Base-by-base conservation (phyloP, 139 green algal genomes). In the Deuterostichococcus epilithicus region DNA sequence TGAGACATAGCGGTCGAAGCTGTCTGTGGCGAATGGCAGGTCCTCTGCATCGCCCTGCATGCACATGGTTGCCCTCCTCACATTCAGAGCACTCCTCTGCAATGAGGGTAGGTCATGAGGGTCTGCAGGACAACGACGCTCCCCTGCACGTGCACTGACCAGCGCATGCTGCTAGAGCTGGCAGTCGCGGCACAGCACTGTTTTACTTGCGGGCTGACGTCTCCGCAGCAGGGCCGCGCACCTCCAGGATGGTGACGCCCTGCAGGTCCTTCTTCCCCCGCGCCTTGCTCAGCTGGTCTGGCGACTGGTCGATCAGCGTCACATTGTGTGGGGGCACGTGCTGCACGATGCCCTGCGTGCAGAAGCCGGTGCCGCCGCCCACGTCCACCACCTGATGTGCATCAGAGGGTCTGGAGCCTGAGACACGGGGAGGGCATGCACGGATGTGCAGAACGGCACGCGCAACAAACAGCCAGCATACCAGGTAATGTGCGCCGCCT, bases 211-310 rank as follows among this genome's bases (percentile, higher is more conserved):
- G 13, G 45, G 15, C 45, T 60, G 45, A 60, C 45, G 1, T 44
- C 45, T 76, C 33, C 44, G 52, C 1, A 15, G n/a, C 39, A 23
- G 26, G 10, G 8, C 18, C 20, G 1, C 73, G 1, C 39, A 93
- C 90, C 85, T 98, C 94, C 36, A 96, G 26, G 65, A 98, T 96
- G n/a, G 90, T 98, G 65, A 96, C 86, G 0, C 88, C 89, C 76
- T 96, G 79, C 38, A 98, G 88, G n/a, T 90, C 86, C 1, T 85
- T 72, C 89, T 98, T 98, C 2, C 79, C 76, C 60, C 83, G 88
- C 2, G 94, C 94, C 85, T 98, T 98, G 26, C 79, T 90, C 60
- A 98, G 88, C 86, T 98, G 94, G 77, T 98, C 91, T 0, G 95
- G 94, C 1, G 88, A 97, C 83, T 98, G 94, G 81, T 98, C 94